Base-by-base conservation (phyloP, 805 yeast species). In the Starmera pachycereana region DNA sequence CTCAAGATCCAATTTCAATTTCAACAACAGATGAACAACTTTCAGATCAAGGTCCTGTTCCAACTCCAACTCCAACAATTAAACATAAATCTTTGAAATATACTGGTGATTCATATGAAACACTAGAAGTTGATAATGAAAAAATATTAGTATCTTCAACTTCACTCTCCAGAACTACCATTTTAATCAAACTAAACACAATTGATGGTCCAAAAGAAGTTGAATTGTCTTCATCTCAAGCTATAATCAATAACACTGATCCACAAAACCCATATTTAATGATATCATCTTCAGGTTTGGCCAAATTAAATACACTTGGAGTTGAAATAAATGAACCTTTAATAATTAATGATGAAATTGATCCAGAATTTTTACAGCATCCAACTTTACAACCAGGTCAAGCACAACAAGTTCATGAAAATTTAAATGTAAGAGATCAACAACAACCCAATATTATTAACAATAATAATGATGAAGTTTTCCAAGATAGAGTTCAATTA, bases 241-340 rank as follows among this genome's bases (percentile, higher is more conserved):
- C 40, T 0, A 48, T 54, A 1, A 43, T 56, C 25, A 55, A 57
- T 31, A 44, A 49, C n/a, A 27, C 51, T 4, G 49, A 51, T 30
- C 52, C 54, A 4, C 25, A 34, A 2, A 39, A 38, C n/a, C 53
- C 55, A 2, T 56, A 54, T 41, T 16, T 56, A 8, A 51, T 58
- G 58, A 25, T 57, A 1, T 51, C 48, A 7, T 54, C 53, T 7
- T 38, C 60, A 3, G 62, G 60, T 0, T 37, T 43, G 13, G 54
- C 59, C 1, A 47, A 44, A 30, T 25, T 57, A 12, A 33, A 27
- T n/a, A 16, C 44, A 7, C 29, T 52, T 4, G 53, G 50, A 2
- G 40, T 52, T 12, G 36, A 35, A 1, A 37, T 55, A 19, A 42
- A 44, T 4, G 46, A 39, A 8, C 58, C 61, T 12, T 39, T 42